Percentiles rank a stretch among this genome's conserved stretches.
These are phyloP conservation scores for Lepidium africanum DNA, from an alignment of 345 rosid species.

Conservation along the genomic window DNA sequence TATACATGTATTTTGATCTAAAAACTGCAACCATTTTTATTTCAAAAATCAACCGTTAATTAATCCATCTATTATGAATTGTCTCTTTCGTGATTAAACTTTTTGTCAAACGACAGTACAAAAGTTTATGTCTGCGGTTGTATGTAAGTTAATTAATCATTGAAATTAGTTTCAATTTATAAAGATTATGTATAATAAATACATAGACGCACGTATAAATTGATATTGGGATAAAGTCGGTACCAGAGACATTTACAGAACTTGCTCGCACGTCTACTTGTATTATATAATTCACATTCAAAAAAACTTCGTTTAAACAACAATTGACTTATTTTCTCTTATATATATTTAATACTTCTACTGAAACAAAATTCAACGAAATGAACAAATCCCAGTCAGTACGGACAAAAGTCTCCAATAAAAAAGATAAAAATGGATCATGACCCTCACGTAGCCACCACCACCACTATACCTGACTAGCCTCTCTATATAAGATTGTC, in stretches of 20 bases:
- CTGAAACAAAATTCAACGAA: background rate
- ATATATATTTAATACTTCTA: background rate
- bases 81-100: too few relatives aligned
- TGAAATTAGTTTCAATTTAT: background rate
- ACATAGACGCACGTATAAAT: slow-evolving; percentile 21
- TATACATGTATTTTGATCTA: too few relatives aligned
- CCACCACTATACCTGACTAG: slow-evolving; percentile 4
- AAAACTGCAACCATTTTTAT: too few relatives aligned
- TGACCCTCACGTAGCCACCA: slow-evolving; percentile 30
- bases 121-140: background rate
- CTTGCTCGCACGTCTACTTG: slow-evolving; percentile 27
- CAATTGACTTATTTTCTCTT: slow-evolving; percentile 14
- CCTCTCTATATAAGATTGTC: slow-evolving; percentile 14
- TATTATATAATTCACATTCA: background rate
- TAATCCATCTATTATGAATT: too few relatives aligned
- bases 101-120: background rate
- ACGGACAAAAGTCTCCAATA: slow-evolving; percentile 22
- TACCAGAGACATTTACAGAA: slow-evolving; percentile 2
- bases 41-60: too few relatives aligned
- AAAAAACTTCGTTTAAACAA: slow-evolving; percentile 9
- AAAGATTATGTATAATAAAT: background rate
- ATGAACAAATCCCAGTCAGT: slow-evolving; percentile 16
- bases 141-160: background rate
- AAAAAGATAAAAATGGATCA: background rate
- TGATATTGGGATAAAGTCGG: slow-evolving; percentile 15